Base-by-base conservation (phyloP, 768 basidiomycete genomes). In the Gymnopilus junonius region DNA sequence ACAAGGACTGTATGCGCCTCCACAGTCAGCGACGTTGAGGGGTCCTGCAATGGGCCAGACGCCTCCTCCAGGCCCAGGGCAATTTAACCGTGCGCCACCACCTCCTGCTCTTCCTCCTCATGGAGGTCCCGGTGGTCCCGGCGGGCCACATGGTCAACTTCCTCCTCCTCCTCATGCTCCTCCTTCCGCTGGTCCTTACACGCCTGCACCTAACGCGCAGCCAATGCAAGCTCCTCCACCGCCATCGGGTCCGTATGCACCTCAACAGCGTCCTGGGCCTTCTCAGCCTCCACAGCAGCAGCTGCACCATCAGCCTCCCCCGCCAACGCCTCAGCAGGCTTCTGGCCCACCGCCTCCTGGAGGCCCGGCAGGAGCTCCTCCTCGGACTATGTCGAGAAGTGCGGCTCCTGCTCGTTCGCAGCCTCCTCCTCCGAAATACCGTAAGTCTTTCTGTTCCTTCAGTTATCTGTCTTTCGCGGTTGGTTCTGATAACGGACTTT, bases 1-100 rank as follows among this genome's bases (percentile, higher is more conserved):
- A 48, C 86, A 82, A 57, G 80, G 81, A 48, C 86, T 82, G 58
- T 87, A 84, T 67, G 82, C 77, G 3, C 76, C 78, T 25, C 83
- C 85, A 7, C 83, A 80, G 6, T 51, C 48, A 6, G 48, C 48
- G 3, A 29, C 27, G 15, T 67, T 72, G 4, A 76, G 76, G n/a
- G 79, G 74, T 17, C 76, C 80, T 32, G 54, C 77, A 20, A 72
- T 80, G 37, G 80, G 81, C 40, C 83, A 81, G 64, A 73, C 81
- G 0, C 79, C 80, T 17, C 80, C 82, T 21, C 80, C 81, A 5
- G 75, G 76, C 8, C 75, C 76, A 2, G 76, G 77, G 31, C 77
- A 77, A 8, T 80, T 80, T 39, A 75, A 74, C 17, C 75, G 77
- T 23, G 78, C 79, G 4, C 76, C 76, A 1, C 74, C 75, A 11